Percentiles rank a stretch among this genome's conserved stretches.
Conservation (phyloP, 495 filamentous ascomycete genomes). For the Penicillium subrubescens region DNA sequence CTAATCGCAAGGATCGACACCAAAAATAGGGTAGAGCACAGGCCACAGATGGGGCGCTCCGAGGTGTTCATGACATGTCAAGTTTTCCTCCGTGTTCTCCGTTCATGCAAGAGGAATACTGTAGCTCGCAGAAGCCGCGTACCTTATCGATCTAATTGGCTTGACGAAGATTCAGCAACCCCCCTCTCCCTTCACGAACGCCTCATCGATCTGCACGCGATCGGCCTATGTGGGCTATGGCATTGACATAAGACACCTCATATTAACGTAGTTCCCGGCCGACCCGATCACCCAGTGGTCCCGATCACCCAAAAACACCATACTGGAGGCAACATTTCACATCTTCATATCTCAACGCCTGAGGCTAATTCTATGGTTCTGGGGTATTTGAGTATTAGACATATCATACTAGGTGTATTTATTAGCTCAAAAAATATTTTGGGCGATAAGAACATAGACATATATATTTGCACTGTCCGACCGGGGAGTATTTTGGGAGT, state of each 20-base stretch:
- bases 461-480: too few species aligned
- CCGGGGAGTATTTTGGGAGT: too few species aligned
- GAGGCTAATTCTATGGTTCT: too few species aligned
- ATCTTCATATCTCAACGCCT: too few species aligned
- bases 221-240: slow-evolving; percentile 12
- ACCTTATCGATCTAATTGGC: neutral
- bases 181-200: slow-evolving; percentile 14
- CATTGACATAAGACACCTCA: slow-evolving; percentile 33
- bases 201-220: slow-evolving; percentile 20
- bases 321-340: too few species aligned
- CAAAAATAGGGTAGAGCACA: neutral
- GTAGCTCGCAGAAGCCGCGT: neutral
- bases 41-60: neutral
- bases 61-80: slow-evolving; percentile 14
- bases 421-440: too few species aligned
- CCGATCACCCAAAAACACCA: too few species aligned
- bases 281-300: too few species aligned
- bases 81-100: slow-evolving; percentile 11
- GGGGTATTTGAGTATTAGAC: too few species aligned
- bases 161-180: slow-evolving; percentile 1
- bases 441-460: too few species aligned
- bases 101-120: neutral
- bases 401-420: too few species aligned
- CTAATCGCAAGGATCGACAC: neutral
- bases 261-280: slow-evolving; percentile 11